Base-by-base conservation (phyloP, 2,329 filamentous ascomycete genomes). In the Scorias spongiosa region DNA sequence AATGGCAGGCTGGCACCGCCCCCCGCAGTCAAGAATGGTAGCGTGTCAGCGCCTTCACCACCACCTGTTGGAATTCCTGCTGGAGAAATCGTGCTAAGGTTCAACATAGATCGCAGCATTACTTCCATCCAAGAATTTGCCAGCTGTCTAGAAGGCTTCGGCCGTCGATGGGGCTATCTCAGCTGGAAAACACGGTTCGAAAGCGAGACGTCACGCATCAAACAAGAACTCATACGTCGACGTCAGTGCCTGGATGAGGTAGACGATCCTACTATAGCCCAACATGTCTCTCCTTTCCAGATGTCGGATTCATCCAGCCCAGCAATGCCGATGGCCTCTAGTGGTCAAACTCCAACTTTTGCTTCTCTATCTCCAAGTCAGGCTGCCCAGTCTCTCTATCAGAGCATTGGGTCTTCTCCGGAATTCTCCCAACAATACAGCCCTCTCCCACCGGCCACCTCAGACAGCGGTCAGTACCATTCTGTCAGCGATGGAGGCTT, bases 161-260 rank as follows among this genome's bases (percentile, higher is more conserved):
- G 68, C 12, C 54, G 66, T 15, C 59, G 68, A 11, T 71, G 69
- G 52, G 68, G 68, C 20, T 69, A 67, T 49, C 67, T 67, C 40
- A 60, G 66, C 50, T 70, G 67, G 67, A 66, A 64, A 14, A 66
- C 70, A 43, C 63, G 66, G 12, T 71, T 69, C 50, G 65, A 67
- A 46, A 60, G 58, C 15, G 68, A 70, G 44, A 66, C 66, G 0
- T 57, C 62, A 1, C 46, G 54, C 1, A 58, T 69, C 34, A 57
- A 63, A 2, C 58, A 63, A 9, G 61, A 66, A 14, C 59, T 71
- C 1, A 63, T 66, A 37, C 57, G 61, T 34, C 62, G 65, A 7
- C 49, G 58, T 3, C 55, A 57, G 26, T 55, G 60, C n/a, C 41
- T 61, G 14, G 54, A 58, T n/a, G 51, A 42, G 9, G 40, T 47